Conservation (phyloP, 306 rosid species). For the Myrica gale region DNA sequence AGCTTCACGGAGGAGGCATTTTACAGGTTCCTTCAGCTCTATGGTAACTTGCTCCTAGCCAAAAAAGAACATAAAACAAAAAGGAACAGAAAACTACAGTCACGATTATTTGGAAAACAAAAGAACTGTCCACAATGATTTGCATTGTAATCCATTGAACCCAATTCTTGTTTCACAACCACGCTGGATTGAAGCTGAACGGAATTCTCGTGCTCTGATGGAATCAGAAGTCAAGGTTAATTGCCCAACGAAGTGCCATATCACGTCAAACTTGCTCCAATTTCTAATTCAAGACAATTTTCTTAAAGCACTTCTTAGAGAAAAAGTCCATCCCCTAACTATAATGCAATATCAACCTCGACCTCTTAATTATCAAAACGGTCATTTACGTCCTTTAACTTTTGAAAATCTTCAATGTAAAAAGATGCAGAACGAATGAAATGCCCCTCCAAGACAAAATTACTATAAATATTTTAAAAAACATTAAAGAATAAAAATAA, state of each 20-base stretch:
- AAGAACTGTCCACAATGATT: background rate
- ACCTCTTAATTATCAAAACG: no score
- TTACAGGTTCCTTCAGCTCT: conserved; percentile 64
- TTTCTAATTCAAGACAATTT: background rate
- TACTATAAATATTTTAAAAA: no score
- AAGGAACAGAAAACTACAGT: background rate
- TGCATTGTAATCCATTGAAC: background rate
- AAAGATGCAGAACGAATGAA: no score
- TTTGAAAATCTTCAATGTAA: no score
- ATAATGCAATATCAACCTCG: no score
- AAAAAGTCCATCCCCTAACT: no score
- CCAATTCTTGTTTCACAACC: background rate
- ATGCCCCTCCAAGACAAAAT: no score
- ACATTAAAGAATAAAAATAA: no score
- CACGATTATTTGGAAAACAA: background rate
- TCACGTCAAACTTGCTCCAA: background rate
- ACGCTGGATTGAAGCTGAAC: background rate
- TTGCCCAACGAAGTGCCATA: background rate
- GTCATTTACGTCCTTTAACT: no score
- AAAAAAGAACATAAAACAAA: background rate
- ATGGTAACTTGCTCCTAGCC: conserved; percentile 55
- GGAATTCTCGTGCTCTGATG: background rate
- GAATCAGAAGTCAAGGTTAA: background rate
- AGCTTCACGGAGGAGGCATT: conserved; percentile 56
- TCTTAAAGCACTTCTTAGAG: background rate